These are phyloP conservation scores for Holtermanniella nyarrowii DNA, from an alignment of 768 basidiomycete genomes.

Conservation along the genomic window DNA sequence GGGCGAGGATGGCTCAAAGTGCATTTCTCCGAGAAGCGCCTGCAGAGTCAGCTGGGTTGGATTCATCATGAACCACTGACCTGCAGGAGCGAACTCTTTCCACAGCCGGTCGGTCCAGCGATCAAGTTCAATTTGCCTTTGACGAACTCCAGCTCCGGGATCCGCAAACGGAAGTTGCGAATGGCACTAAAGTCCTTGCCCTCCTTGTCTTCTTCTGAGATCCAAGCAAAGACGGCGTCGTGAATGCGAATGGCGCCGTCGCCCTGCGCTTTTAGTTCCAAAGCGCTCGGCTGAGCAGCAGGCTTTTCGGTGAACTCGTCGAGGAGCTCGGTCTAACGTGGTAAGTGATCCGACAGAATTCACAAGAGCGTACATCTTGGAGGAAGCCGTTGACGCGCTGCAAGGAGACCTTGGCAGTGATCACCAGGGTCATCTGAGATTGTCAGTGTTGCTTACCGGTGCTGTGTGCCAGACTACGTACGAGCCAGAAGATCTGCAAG, in stretches of 20 bases:
- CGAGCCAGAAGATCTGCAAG: slow-evolving; percentile 26
- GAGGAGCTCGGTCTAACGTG: slow-evolving; percentile 29
- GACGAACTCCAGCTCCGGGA: slow-evolving; percentile 40
- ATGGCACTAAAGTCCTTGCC: neutral
- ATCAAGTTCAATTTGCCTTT: slow-evolving; percentile 41
- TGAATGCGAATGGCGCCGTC: slow-evolving; percentile 32
- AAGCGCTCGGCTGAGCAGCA: slow-evolving; percentile 11
- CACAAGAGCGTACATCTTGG: slow-evolving; percentile 41
- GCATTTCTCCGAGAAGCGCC: slow-evolving; percentile 44
- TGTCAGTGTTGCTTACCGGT: too few relatives aligned
- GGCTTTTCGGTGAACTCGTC: slow-evolving; percentile 26
- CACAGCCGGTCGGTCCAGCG: slow-evolving; percentile 42
- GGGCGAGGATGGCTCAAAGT: slow-evolving; percentile 37
- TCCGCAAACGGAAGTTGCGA: slow-evolving; percentile 35
- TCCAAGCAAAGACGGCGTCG: slow-evolving; percentile 40
- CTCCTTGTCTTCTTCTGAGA: slow-evolving; percentile 40
- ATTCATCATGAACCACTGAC: slow-evolving; percentile 7
- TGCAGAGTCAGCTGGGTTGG: slow-evolving; percentile 10
- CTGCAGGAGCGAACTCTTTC: slow-evolving; percentile 36
- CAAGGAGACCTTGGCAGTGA: slow-evolving; percentile 54
- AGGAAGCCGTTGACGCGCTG: slow-evolving; percentile 51
- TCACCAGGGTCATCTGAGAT: slow-evolving; percentile 15
- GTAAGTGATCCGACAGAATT: slow-evolving; percentile 44
- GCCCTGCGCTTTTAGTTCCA: slow-evolving; percentile 25
- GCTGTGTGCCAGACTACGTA: too few relatives aligned